Evolutionary conservation across 1,139 yeast species (phyloP), one percentile per base, ranked within the genome.

Genomic region (Yamadazyma siamensis): DNA sequence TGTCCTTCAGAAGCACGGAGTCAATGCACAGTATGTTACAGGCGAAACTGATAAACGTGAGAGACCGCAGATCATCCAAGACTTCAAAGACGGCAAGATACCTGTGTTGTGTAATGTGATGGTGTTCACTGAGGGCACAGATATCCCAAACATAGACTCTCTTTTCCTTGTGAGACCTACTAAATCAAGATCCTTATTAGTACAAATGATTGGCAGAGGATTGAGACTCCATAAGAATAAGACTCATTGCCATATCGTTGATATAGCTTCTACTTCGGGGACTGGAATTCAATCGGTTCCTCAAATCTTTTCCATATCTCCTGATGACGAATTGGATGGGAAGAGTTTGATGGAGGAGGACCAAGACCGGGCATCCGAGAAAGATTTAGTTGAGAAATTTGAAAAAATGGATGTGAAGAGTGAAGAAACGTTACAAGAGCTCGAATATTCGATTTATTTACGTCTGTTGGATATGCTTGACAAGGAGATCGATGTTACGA

Each of bases 201-300:
- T 79, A 12, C 98, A 89, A 51, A 89, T 89, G 96, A 72, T 89
- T 15, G 98, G 98, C 1, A 67, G 97, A 38, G 97, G 97, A 0
- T 59, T 91, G 31, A 59, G 97, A 25, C 48, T 75, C 17, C 76
- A 77, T 46, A 59, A 66, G 4, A 76, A 71, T 0, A 89, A 89
- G 49, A 56, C 65, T 1, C 63, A 66, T 38, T 87, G 96, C 47
- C 84, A 81, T 46, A 70, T 89, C 3, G 70, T 87, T 1, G 95
- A 89, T 50, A 77, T 89, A 54, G 87, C 80, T 6, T 85, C 80
- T 7, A 68, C 80, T 0, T 65, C 72, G 17, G 67, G 65, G 13
- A 62, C 70, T 0, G 88, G 88, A 1, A 65, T 84, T 6, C 69
- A 71, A 13, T 68, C 86, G 0, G 69, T 76, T 2, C 86, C 94